Evolutionary conservation across 1,139 yeast species (phyloP), one percentile per base, ranked within the genome.

Genomic region (Lodderomyces orthopsilosis): DNA sequence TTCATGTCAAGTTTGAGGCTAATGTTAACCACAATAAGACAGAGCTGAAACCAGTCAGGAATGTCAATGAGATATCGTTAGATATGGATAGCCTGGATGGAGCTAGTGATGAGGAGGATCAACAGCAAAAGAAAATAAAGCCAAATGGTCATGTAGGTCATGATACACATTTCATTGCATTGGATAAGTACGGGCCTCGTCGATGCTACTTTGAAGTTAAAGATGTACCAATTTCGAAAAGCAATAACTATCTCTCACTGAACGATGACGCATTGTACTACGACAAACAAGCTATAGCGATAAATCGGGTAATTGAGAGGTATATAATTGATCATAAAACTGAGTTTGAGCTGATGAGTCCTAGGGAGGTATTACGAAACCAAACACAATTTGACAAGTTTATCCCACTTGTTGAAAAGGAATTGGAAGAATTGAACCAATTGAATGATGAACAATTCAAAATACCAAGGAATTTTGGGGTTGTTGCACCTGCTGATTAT

Each of bases 1-100:
- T 93, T 46, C 99, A 93, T 63, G 91, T 85, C 1, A 68, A 69
- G 43, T 93, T 79, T 56, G 71, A 68, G 12, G 97, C 97, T 0
- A 44, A 28, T 3, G 66, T 70, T 8, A 33, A 47, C 34, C 37
- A 41, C 17, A 19, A 18, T 14, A 46, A 40, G 22, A 10, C 30
- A 6, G 17, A 14, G 45, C 32, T 24, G 12, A 34, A 26, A 19
- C 27, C 23, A 6, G 33, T 18, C 5, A 28, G 38, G 6, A 61
- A 57, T 40, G 43, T 47, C 1, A 58, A 65, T 40, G 68, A 64
- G 42, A 58, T 62, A 4, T 54, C 47, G 21, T 41, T 62, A 23
- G 78, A 70, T 40, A 50, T 73, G 52, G 65, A 61, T 24, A 58
- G 15, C n/a, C 53, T 3, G 54, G 52, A 59, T 6, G 56, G 49